Evolutionary conservation across 2,329 filamentous ascomycete species (phyloP).

Genomic region (Hymenoscyphus albidus): DNA sequence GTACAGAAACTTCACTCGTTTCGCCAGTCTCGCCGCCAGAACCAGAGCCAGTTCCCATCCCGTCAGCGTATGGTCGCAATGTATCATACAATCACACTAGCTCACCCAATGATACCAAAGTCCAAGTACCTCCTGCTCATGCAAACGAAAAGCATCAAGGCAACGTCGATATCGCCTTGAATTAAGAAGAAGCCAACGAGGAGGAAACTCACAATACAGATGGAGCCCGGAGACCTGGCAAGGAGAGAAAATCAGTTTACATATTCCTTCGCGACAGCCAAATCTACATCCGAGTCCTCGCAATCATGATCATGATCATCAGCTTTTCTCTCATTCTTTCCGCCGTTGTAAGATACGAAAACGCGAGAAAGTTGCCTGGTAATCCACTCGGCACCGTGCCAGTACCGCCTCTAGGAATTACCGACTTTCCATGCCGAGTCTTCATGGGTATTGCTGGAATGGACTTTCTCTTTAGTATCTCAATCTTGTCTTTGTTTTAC

Average conservation of each 20-base stretch:
- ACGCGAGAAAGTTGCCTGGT: conserved; percentile 16
- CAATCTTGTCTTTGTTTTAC: conserved; percentile 18
- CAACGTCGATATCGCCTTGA: neutral
- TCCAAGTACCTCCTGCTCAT: neutral
- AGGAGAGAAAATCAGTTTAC: conserved; percentile 5
- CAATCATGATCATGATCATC: conserved; percentile 21
- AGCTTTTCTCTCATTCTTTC: conserved; percentile 22
- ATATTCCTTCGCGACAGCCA: conserved; percentile 10
- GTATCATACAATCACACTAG: conserved; percentile 13
- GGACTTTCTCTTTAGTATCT: conserved; percentile 19
- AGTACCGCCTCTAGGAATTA: conserved; percentile 15
- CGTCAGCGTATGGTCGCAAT: conserved; percentile 17
- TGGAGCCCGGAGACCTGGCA: neutral
- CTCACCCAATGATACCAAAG: neutral
- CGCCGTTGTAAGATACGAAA: conserved; percentile 18
- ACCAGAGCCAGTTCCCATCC: conserved; percentile 11
- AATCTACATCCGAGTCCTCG: conserved; percentile 18
- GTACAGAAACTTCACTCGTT: neutral
- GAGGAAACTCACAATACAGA: neutral
- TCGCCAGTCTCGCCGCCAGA: neutral
- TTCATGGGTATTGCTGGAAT: conserved; percentile 18
- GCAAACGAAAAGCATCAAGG: neutral
- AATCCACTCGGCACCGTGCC: conserved; percentile 13
- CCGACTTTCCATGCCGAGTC: conserved; percentile 19
- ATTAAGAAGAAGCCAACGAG: neutral